Evolutionary conservation across 345 rosid species (phyloP), one percentile per base, ranked within the genome.

Genomic region (Gossypium bickii): DNA sequence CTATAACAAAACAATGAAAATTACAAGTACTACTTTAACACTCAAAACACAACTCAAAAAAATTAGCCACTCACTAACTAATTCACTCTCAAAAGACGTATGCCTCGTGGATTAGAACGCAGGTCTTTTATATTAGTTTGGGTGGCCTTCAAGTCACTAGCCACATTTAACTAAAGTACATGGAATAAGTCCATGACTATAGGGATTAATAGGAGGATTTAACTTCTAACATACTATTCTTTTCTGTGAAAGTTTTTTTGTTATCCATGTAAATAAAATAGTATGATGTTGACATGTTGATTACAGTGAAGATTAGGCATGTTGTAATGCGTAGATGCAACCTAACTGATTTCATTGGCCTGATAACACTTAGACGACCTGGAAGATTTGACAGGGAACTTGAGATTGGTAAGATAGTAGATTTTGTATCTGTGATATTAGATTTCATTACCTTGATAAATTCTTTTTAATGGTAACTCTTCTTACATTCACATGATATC

Each of bases 301-400:
- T 59, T 47, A 45, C 1, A 38, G 25, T 38, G 55, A 44, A 59
- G 57, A 45, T 5, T 10, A 25, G 41, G 20, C 20, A n/a, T 59
- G 71, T 22, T 47, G 9, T 13, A 12, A 22, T 22, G 8, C 15
- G 38, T 22, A 12, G 38, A 22, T 69, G 70, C 22, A 29, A 20
- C 71, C 48, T 63, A 57, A 55, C 38, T 62, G 44, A 29, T 29
- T 90, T 92, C 77, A 90, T 92, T 75, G 98, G 75, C 97, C 97
- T 65, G 97, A 29, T 29, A 29, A 29, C 98, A 65, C 84, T 90
- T 64, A 84, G 94, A 73, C 85, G 94, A 72, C 94, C 89, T 27
- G 93, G 98, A 82, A 87, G 92, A 78, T 84, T 89, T 82, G 97
- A 85, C 78, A 84, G 86, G 77, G 97, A 94, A 84, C 87, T 92